Evolutionary conservation across 2,329 filamentous ascomycete genomes (phyloP).

Genomic region (Fusarium multiceps): DNA sequence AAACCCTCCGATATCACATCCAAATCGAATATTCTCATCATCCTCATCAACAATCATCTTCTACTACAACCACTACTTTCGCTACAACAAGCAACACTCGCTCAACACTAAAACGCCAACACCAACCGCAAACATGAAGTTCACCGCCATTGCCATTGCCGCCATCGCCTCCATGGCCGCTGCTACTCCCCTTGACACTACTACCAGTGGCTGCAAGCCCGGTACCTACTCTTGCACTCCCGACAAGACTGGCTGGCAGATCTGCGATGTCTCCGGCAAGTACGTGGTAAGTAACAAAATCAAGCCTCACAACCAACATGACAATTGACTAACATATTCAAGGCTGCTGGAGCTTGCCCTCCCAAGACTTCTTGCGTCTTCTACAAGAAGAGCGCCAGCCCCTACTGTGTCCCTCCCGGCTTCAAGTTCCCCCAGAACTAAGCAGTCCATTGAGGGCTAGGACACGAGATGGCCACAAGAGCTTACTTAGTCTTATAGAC

Average conservation of each 20-base stretch:
- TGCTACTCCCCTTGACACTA: constrained; percentile 30
- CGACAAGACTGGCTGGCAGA: constrained; percentile 47
- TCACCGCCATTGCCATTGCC: constrained; percentile 39
- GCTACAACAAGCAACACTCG: constrained; percentile 18
- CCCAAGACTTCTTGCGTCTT: constrained; percentile 53
- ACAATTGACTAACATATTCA: not conserved
- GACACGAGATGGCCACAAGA: constrained; percentile 16
- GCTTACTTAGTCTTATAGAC: not conserved
- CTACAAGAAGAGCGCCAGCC: constrained; percentile 49
- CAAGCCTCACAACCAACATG: too few species aligned
- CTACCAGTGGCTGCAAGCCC: constrained; percentile 45
- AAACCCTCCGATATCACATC: constrained; percentile 4
- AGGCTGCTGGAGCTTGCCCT: constrained; percentile 51
- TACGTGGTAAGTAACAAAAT: constrained; percentile 50
- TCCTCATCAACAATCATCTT: constrained; percentile 24
- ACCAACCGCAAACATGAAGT: constrained; percentile 47
- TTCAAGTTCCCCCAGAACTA: constrained; percentile 47
- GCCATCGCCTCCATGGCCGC: constrained; percentile 40
- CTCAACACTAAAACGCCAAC: not conserved
- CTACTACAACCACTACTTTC: constrained; percentile 15
- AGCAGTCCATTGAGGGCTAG: not conserved
- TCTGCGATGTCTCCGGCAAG: constrained; percentile 47
- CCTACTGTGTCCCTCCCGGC: constrained; percentile 53
- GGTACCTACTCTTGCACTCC: constrained; percentile 51
- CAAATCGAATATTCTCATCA: constrained; percentile 11